A percentile compares a stretch with the other conserved stretches of the same genome.
These are phyloP conservation scores for Rhizopus arrhizus DNA, from an alignment of 371 early-diverging fungal genomes.

Conservation along the genomic window DNA sequence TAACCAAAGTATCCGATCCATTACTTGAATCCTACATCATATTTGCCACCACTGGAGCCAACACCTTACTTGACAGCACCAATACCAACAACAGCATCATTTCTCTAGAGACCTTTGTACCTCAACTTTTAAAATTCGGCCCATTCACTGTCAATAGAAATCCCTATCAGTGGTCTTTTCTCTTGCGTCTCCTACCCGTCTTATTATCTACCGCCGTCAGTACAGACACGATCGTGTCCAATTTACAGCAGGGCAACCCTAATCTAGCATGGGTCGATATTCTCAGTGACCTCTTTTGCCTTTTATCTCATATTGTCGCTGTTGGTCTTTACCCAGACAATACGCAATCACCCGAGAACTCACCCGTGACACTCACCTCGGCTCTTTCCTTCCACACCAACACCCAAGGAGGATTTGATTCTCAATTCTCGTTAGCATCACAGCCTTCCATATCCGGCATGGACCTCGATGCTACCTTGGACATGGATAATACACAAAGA, in stretches of 20 bases:
- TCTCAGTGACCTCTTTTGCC: constrained; percentile 23
- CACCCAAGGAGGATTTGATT: constrained; percentile 25
- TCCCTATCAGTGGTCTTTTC: constrained; percentile 42
- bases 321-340: constrained; percentile 35
- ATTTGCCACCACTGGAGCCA: constrained; percentile 29
- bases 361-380: constrained; percentile 3
- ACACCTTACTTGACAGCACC: neutral
- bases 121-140: constrained; percentile 21
- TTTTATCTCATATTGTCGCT: constrained; percentile 36
- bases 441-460: constrained; percentile 25
- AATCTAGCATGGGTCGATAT: constrained; percentile 27
- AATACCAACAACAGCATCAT: constrained; percentile 11
- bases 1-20: constrained; percentile 34
- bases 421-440: constrained; percentile 29
- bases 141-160: constrained; percentile 27
- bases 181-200: constrained; percentile 29
- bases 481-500: constrained; percentile 36
- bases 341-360: constrained; percentile 1
- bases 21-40: constrained; percentile 44
- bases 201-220: constrained; percentile 20
- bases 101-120: constrained; percentile 17
- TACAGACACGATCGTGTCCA: constrained; percentile 30
- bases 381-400: constrained; percentile 21
- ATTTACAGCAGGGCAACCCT: constrained; percentile 18
- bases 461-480: constrained; percentile 45